phyloP scores from a whole-genome alignment of 495 filamentous ascomycete species.

The Umbilicaria muhlenbergii region DNA sequence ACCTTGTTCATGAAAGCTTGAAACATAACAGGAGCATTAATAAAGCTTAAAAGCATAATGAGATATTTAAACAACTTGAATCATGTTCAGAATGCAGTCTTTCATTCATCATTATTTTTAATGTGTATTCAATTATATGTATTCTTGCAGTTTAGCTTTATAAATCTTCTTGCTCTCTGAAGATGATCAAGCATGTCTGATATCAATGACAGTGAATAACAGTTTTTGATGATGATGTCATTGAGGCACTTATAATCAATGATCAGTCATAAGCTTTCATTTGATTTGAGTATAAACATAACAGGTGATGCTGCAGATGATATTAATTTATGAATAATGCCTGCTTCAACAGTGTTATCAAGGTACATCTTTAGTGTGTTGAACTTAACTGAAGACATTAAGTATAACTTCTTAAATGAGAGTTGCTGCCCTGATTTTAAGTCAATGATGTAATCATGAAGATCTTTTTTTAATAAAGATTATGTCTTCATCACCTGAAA shows the following conservation, averaged over 20 bases:
- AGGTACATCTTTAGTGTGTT: too few relatives aligned
- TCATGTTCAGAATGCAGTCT: constrained; percentile 8
- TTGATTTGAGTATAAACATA: constrained; percentile 14
- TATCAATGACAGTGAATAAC: constrained; percentile 5
- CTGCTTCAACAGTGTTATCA: too few relatives aligned
- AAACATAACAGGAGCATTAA: constrained; percentile 1
- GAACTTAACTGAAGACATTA: too few relatives aligned
- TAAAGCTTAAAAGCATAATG: constrained; percentile 9
- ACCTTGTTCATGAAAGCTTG: constrained; percentile 3
- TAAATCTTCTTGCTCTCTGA: background rate
- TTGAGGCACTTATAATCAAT: constrained; percentile 7
- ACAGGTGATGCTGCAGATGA: constrained; percentile 14
- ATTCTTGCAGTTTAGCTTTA: background rate
- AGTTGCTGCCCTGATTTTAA: too few relatives aligned
- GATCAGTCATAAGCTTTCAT: background rate
- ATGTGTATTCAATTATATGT: background rate
- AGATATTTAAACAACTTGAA: constrained; percentile 9
- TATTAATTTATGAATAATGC: too few relatives aligned
- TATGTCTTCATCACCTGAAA: too few relatives aligned
- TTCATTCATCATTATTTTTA: constrained; percentile 4
- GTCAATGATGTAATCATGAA: too few relatives aligned
- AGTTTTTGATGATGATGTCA: constrained; percentile 7
- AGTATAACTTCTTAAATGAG: too few relatives aligned
- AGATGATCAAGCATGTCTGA: constrained; percentile 2
- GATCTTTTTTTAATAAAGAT: too few relatives aligned